Evolutionary conservation across 495 filamentous ascomycete species (phyloP).

Genomic region (Paragyromitra xinjiangensis): DNA sequence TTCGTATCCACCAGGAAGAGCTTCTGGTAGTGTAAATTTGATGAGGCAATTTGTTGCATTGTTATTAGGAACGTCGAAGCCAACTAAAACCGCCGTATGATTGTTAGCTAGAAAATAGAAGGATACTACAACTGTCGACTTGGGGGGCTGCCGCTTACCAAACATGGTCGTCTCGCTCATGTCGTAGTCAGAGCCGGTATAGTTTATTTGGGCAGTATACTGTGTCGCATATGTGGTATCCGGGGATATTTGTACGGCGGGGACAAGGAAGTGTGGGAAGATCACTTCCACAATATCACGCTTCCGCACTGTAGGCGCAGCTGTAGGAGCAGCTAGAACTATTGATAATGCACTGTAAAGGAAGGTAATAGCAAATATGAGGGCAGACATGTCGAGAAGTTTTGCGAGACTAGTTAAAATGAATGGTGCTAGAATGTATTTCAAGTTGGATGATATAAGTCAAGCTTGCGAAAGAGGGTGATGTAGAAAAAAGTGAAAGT

Average conservation of each 20-base stretch:
- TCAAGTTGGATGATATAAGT: neutral
- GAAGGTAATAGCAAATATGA: constrained; percentile 11
- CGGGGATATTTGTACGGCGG: constrained; percentile 28
- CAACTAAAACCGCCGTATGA: constrained; percentile 22
- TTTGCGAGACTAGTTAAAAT: neutral
- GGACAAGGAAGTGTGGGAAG: constrained; percentile 46
- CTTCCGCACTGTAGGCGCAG: neutral
- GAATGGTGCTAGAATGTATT: neutral
- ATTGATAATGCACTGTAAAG: constrained; percentile 12
- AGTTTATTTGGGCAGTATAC: constrained; percentile 41
- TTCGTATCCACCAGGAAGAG: constrained; percentile 29
- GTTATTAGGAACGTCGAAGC: constrained; percentile 39
- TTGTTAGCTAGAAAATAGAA: neutral
- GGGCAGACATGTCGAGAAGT: constrained; percentile 4
- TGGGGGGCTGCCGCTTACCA: constrained; percentile 8
- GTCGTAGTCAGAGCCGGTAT: constrained; percentile 23
- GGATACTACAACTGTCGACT: neutral
- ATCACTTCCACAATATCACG: constrained; percentile 23
- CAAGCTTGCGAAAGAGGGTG: neutral
- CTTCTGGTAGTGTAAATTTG: constrained; percentile 27
- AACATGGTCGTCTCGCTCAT: constrained; percentile 37
- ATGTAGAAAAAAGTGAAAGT: neutral
- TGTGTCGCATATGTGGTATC: constrained; percentile 36
- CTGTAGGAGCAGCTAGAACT: constrained; percentile 25
- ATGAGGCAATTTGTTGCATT: constrained; percentile 40